Base-by-base conservation (phyloP, 805 yeast species). In the Wickerhamomyces strasburgensis region DNA sequence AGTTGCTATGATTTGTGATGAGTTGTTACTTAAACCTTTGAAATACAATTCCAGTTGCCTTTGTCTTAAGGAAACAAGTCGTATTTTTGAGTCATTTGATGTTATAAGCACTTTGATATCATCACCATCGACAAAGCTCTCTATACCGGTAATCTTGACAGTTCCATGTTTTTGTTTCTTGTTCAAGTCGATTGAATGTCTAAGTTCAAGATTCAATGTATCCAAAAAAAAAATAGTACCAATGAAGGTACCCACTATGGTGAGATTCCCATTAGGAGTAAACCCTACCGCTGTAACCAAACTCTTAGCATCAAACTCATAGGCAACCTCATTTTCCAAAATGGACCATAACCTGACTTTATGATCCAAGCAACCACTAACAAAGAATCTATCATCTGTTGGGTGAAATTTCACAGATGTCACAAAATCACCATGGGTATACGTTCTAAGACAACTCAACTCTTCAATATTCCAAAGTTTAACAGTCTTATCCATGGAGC, bases 401-500 rank as follows among this genome's bases (percentile, higher is more conserved):
- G 93, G 94, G 52, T 85, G 95, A 57, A 89, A 89, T 34, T 70
- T 72, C 3, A 84, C 84, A 8, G 80, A 67, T 0, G 96, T 83
- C 3, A 87, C 95, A 57, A 86, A 82, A 56, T 86, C 95, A n/a
- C 78, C 72, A 54, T 86, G 89, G 10, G 60, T 56, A 50, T 84
- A 88, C 1, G 78, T 68, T 33, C 81, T 71, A 14, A 89, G 62
- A 35, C 86, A 77, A 13, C 65, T 69, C 2, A 60, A 62, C 33
- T 89, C 68, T 27, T 84, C 85, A 10, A 82, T 72, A 57, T 89
- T 94, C 96, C 97, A 89, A 32, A 89, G 62, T 45, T 75, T 74
- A 2, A 79, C 95, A 0, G 94, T 81, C 44, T 75, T 72, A 60
- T 89, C 98, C 81, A 84, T 83, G 2, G 95, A 83, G 4, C 93